Conservation (phyloP, 2,329 filamentous ascomycete genomes). For the Talaromyces sp. region DNA sequence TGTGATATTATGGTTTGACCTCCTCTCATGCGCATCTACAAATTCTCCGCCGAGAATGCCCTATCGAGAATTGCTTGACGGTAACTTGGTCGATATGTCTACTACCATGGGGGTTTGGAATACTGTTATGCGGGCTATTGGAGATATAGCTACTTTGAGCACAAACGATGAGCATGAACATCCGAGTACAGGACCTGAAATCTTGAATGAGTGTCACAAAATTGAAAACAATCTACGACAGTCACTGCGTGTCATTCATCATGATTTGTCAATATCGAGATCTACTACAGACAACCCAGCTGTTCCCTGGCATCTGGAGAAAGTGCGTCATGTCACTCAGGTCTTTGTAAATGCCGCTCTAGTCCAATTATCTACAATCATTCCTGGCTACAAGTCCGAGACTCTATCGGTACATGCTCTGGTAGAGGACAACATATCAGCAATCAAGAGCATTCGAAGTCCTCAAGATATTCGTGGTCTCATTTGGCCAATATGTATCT, state of each 20-base stretch:
- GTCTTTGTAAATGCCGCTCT: conserved; percentile 11
- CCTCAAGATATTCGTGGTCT: conserved; percentile 20
- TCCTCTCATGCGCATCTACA: conserved; percentile 22
- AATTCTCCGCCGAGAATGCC: conserved; percentile 18
- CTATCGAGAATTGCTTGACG: conserved; percentile 15
- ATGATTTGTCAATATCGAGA: not conserved
- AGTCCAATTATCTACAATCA: not conserved
- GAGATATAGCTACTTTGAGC: conserved; percentile 19
- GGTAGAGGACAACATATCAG: conserved; percentile 5
- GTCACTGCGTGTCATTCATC: not conserved
- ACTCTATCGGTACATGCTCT: not conserved
- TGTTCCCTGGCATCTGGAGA: not conserved
- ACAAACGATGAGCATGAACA: not conserved
- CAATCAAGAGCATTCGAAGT: conserved; percentile 11
- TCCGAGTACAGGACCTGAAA: no score
- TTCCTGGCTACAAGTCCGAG: not conserved
- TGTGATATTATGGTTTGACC: conserved; percentile 23
- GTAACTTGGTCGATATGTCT: conserved; percentile 16
- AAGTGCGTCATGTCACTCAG: not conserved
- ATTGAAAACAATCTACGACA: conserved; percentile 3
- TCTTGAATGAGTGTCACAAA: not conserved
- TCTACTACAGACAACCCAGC: not conserved
- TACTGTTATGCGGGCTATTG: conserved; percentile 22
- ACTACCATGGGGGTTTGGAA: conserved; percentile 22
- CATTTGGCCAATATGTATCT: conserved; percentile 23